A percentile compares a stretch with the other conserved stretches of the same genome.
Conservation (phyloP, 768 basidiomycete species). For the Tulasnella sp. region DNA sequence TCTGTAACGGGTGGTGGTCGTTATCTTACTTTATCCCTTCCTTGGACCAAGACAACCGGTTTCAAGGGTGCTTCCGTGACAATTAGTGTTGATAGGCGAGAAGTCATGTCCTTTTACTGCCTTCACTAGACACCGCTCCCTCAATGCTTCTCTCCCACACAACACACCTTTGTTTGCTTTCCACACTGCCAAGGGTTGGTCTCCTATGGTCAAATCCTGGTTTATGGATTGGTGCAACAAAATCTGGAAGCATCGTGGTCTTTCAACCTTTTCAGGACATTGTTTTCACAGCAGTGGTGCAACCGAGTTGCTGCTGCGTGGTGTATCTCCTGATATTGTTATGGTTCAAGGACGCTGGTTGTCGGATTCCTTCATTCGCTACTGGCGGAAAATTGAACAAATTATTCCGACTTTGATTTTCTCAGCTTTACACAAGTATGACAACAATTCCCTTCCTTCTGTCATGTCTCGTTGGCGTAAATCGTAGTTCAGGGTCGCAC, state of each 20-base stretch:
- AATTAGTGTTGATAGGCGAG: no score
- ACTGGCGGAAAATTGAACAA: constrained; percentile 9
- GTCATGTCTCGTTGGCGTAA: no score
- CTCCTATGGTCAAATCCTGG: background rate
- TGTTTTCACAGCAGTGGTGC: constrained; percentile 19
- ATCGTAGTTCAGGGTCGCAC: no score
- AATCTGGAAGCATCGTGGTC: background rate
- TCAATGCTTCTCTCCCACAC: background rate
- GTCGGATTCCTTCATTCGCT: constrained; percentile 15
- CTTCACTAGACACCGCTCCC: background rate
- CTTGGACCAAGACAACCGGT: background rate
- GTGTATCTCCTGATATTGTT: constrained; percentile 10
- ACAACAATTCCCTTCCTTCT: background rate
- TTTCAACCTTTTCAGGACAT: constrained; percentile 6
- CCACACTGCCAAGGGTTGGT: background rate
- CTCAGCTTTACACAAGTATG: background rate
- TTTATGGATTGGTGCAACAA: constrained; percentile 13
- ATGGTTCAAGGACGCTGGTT: constrained; percentile 16
- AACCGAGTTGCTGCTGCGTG: constrained; percentile 10
- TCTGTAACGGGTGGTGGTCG: background rate
- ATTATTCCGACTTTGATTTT: constrained; percentile 1
- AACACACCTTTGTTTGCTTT: constrained; percentile 12
- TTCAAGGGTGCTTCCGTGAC: background rate
- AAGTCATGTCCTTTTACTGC: no score
- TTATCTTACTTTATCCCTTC: background rate